Evolutionary conservation across 2,329 filamentous ascomycete species (phyloP), one percentile per base, ranked within the genome.

Genomic region (Fusarium sp.): DNA sequence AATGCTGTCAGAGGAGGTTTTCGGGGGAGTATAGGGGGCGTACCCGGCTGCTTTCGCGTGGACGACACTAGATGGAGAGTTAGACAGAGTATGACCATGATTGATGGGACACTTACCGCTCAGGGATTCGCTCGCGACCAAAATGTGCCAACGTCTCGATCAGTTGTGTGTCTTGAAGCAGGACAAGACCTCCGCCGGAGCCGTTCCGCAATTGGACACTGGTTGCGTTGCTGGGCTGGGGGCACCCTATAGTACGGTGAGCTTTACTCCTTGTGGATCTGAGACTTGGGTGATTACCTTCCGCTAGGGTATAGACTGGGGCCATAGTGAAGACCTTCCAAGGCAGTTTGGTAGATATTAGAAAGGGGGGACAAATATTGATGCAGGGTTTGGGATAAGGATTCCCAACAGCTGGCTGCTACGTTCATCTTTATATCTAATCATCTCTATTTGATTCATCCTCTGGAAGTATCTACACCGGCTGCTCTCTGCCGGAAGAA

Each of bases 101-200:
- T 22, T 16, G 14, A 8, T 5, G 33, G 6, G 9, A 27, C 2
- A 76, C 81, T 51, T 78, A 63, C 65, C 83, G 84, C 78, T 87
- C 86, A 22, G 85, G 86, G 42, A 87, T 87, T 70, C 85, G 82
- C 75, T 87, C 86, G 14, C 86, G 85, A 78, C 84, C 85, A 79
- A 88, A 87, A 79, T 87, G 83, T 20, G 86, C 86, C 55, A 92
- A 85, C 36, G 90, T 83, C 72, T 92, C 91, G 73, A 92, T 89
- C 77, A 92, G 81, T 76, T 92, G 90, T 78, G 91, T 91, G 78
- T 92, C 90, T 75, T 92, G 90, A 16, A 92, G 86, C 64, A 92
- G 84, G 42, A 71, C 66, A 17, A 71, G 56, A 8, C 70, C 70
- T 35, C 62, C 62, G 24, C 64, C 49, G 10, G 62, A 56, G 16